Evolutionary conservation across 495 filamentous ascomycete genomes (phyloP).

Genomic region (Talaromyces stipitatus): DNA sequence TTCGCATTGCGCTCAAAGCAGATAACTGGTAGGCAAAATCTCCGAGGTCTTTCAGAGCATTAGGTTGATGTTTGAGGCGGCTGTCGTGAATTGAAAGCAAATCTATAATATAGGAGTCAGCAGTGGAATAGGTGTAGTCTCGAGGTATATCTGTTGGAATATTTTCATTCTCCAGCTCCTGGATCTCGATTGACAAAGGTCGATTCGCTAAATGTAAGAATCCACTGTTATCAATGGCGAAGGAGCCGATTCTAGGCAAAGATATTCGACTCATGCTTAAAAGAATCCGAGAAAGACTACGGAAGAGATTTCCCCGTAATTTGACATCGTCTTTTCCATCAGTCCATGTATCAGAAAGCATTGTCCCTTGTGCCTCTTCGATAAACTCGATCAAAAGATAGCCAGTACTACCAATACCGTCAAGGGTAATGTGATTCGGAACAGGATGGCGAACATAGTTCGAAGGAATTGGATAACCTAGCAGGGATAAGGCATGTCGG

Average conservation of each 20-base stretch:
- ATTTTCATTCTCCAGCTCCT: conserved; percentile 26
- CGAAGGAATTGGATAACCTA: conserved; percentile 18
- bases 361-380: conserved; percentile 19
- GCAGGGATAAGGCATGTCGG: conserved; percentile 12
- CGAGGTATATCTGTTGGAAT: conserved; percentile 26
- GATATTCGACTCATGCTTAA: conserved; percentile 11
- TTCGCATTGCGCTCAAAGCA: conserved; percentile 20
- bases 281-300: conserved; percentile 15
- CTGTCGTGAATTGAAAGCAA: conserved; percentile 24
- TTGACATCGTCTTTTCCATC: conserved; percentile 12
- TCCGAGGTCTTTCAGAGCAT: conserved; percentile 17
- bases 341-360: conserved; percentile 29
- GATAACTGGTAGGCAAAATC: conserved; percentile 22
- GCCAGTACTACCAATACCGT: conserved; percentile 6
- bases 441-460: conserved; percentile 17
- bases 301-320: conserved; percentile 16
- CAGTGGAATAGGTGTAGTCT: conserved; percentile 19
- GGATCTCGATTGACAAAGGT: conserved; percentile 14
- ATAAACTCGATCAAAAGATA: conserved; percentile 32
- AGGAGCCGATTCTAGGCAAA: conserved; percentile 17
- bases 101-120: conserved; percentile 25
- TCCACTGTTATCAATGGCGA: conserved; percentile 11
- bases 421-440: neutral
- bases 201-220: conserved; percentile 14
- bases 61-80: conserved; percentile 25